Evolutionary conservation across 805 yeast species (phyloP).

Genomic region (Teunomyces cretensis): DNA sequence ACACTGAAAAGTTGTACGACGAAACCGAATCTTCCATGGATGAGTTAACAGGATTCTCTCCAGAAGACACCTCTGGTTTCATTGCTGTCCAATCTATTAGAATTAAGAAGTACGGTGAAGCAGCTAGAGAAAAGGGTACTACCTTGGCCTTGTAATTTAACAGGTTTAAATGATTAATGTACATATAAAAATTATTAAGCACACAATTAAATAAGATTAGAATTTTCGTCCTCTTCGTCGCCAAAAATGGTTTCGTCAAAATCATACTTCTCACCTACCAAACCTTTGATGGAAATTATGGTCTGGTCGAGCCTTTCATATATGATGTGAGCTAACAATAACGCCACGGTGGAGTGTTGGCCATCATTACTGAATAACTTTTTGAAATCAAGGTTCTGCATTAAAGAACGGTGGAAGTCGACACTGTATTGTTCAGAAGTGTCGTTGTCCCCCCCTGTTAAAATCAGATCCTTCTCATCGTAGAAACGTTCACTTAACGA

Average conservation of each 20-base stretch:
- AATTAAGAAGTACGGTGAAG: slow-evolving; percentile 96
- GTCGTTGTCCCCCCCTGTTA: not conserved
- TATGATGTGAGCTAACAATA: slow-evolving; percentile 29
- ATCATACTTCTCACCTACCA: slow-evolving; percentile 37
- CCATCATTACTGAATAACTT: slow-evolving; percentile 32
- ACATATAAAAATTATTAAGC: slow-evolving; percentile 5
- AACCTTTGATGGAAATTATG: slow-evolving; percentile 25
- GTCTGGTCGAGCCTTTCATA: slow-evolving; percentile 31
- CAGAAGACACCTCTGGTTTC: slow-evolving; percentile 96
- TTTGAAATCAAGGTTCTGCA: slow-evolving; percentile 22
- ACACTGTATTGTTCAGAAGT: not conserved
- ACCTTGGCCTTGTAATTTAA: slow-evolving; percentile 42
- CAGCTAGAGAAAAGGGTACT: slow-evolving; percentile 79
- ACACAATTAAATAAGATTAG: slow-evolving; percentile 2
- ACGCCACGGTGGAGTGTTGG: slow-evolving; percentile 24
- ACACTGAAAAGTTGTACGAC: slow-evolving; percentile 94
- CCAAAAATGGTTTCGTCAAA: slow-evolving; percentile 12
- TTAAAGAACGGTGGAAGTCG: slow-evolving; percentile 2
- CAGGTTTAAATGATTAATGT: slow-evolving; percentile 7
- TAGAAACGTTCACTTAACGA: slow-evolving; percentile 22
- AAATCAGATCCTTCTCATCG: slow-evolving; percentile 5
- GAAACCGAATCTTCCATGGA: slow-evolving; percentile 99
- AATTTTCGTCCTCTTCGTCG: slow-evolving; percentile 2
- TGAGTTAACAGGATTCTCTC: slow-evolving; percentile 96
- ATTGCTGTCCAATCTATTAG: slow-evolving; percentile 98